A percentile compares a stretch with the other conserved stretches of the same genome.
phyloP scores from a whole-genome alignment of 1,284 basidiomycete species.

The Sanghuangporus baumii region DNA sequence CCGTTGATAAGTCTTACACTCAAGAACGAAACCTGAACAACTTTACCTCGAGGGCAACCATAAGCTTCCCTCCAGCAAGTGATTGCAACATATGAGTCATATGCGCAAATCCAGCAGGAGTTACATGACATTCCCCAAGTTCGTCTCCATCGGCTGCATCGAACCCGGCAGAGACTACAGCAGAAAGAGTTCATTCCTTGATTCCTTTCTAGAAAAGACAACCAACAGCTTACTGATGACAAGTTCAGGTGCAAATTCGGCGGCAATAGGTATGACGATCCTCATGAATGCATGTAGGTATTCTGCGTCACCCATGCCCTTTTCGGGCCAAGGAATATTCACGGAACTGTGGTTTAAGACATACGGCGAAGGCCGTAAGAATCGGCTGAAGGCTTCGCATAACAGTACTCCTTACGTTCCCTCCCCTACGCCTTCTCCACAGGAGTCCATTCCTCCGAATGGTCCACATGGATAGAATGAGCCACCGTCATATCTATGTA shows the following conservation, averaged over 20 bases:
- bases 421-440: constrained; percentile 76
- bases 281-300: constrained; percentile 96
- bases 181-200: background rate
- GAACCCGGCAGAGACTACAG: constrained; percentile 93
- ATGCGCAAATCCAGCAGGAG: constrained; percentile 93
- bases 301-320: constrained; percentile 90
- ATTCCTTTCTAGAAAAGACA: constrained; percentile 10
- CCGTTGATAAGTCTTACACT: background rate
- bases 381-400: background rate
- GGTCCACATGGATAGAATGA: constrained; percentile 90
- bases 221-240: constrained; percentile 79
- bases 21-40: constrained; percentile 6
- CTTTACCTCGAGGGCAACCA: constrained; percentile 88
- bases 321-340: constrained; percentile 92
- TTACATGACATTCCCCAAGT: constrained; percentile 86
- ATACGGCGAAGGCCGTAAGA: background rate
- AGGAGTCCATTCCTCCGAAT: constrained; percentile 82
- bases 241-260: constrained; percentile 93
- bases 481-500: constrained; percentile 93
- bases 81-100: constrained; percentile 96
- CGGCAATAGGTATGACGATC: constrained; percentile 94
- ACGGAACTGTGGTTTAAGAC: constrained; percentile 56
- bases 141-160: constrained; percentile 94
- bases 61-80: constrained; percentile 85
- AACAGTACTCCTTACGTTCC: constrained; percentile 65